Base-by-base conservation (phyloP, 2,329 filamentous ascomycete species). In the Graphilbum sp. region DNA sequence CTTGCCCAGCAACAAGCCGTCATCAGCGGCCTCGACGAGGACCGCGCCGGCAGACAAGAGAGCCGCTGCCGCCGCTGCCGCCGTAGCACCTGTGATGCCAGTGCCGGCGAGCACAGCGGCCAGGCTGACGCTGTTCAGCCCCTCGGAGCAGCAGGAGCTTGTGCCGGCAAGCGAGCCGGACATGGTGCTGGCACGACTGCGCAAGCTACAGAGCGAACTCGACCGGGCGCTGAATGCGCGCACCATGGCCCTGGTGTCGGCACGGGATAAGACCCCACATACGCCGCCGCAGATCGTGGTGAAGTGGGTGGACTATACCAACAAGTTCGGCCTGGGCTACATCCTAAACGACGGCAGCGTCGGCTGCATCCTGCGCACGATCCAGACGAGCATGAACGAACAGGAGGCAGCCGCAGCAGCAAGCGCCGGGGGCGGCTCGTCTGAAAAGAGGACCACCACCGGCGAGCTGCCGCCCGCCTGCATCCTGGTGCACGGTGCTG, bases 271-370 rank as follows among this genome's bases (percentile, higher is more conserved):
- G 44, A 54, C 66, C 39, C 60, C 68, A 52, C 51, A 75, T 42
- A 55, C 78, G 52, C 66, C 79, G 51, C 58, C 75, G 43, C 59
- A 75, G 51, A 70, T 79, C 33, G 74, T 79, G 12, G 71, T 79
- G 11, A 85, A 87, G 52, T 90, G 83, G 83, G 83, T 90, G 7
- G 83, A 90, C 53, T 90, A 90, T 55, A 85, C 81, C 42, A 84
- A 86, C 56, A 86, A 86, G 53, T 85, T 86, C 53, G 83, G 83
- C 12, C 67, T 90, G 15, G 83, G 83, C 27, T 90, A 88, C 50
- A 84, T 88, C 41, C 62, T 90, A 38, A 83, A 83, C 44, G 80
- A 88, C 46, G 82, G 83, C 23, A 85, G 76, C 44, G 76, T 87
- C 17, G 83, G 82, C 15, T 86, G 79, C 46, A 72, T 79, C 35